Base-by-base conservation (phyloP, 192 early-diverging fungal species). In the Ambispora gerdemannii region DNA sequence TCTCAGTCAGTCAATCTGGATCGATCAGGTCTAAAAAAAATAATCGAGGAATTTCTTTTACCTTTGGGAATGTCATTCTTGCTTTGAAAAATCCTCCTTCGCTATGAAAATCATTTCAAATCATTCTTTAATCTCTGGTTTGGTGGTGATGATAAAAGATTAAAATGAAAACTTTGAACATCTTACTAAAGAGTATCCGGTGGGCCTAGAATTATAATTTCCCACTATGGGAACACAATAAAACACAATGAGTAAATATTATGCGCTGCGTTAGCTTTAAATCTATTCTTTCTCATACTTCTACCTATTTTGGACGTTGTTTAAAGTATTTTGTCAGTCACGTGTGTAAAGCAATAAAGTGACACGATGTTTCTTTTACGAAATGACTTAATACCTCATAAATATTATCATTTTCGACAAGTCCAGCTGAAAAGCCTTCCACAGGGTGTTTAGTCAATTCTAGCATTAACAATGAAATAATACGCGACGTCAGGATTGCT, bases 31-130 rank as follows among this genome's bases (percentile, higher is more conserved):
- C 38, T 15, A 36, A 15, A 43, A 43, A 43, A 43, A 43, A 43
- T 10, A 43, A 15, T 6, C 38, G 38, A n/a, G n/a, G n/a, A n/a
- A 50, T 51, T 56, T 53, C 33, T 71, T 70, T 71, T 75, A 77
- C 80, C 28, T 58, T 63, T 17, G 91, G 88, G 75, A 93, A 93
- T 27, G 76, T 80, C 72, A 92, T 74, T 20, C 78, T 79, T 1
- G 94, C 94, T 71, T 89, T 92, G 86, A 97, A 98, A 75, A 96
- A 92, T 2, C 97, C 97, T 20, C 93, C 96, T 68, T 97, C 95
- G 77, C 90, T 91, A 76, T 53, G 34, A 28, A 35, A 52, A 34
- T 34, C 25, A 65, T 65, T 30, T 49, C 55, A 64, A 33, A 63
- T 11, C 31, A 64, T 33, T n/a, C n/a, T n/a, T n/a, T n/a, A n/a